phyloP scores from a whole-genome alignment of 2,329 filamentous ascomycete species.

The Gyromitra esculenta region DNA sequence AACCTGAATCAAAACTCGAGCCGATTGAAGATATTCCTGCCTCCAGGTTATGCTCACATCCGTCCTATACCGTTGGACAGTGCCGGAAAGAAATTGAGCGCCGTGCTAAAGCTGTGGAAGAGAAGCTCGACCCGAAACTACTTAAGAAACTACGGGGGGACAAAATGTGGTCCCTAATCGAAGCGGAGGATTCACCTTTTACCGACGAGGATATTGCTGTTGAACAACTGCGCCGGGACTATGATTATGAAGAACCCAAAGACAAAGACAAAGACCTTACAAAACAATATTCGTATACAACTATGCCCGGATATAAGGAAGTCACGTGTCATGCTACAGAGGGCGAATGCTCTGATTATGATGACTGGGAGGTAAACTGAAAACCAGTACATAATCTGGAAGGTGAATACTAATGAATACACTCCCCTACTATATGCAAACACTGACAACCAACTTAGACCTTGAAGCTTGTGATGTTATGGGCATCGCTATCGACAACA shows the following conservation, averaged over 20 bases:
- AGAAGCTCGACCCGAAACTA: not conserved
- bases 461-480: not conserved
- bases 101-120: not conserved
- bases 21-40: not conserved
- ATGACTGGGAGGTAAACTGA: not conserved
- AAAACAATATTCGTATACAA: not conserved
- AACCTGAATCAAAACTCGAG: not conserved
- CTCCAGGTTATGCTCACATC: not conserved
- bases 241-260: not conserved
- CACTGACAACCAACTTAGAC: not conserved
- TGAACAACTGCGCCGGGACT: conserved; percentile 16
- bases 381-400: not conserved
- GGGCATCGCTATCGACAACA: too few relatives aligned
- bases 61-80: not conserved
- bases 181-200: not conserved
- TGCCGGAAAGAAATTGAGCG: conserved; percentile 1
- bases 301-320: not conserved
- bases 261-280: not conserved
- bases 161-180: not conserved
- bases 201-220: not conserved
- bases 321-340: not conserved
- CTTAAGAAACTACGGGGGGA: not conserved
- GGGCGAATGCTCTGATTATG: not conserved
- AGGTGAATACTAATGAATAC: not conserved
- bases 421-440: not conserved